Evolutionary conservation across 768 basidiomycete genomes (phyloP), one percentile per base, ranked within the genome.

Genomic region (Phylloporus arenicola): DNA sequence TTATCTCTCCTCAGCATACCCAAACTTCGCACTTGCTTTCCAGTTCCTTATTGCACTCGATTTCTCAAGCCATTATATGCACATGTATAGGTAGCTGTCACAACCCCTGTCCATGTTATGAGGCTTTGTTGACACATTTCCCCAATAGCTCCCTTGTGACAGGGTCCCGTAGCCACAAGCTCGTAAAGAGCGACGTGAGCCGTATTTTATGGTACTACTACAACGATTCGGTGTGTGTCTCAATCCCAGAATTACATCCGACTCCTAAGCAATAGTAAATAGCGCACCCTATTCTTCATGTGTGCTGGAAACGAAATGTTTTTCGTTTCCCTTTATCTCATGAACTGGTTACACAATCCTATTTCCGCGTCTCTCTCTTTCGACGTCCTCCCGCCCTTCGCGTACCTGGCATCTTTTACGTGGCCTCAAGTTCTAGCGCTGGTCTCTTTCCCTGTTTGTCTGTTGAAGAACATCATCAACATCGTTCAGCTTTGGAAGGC

Each of bases 21-120:
- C 93, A 4, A 61, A 70, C n/a, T 90, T 75, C 55, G 88, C 94
- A 3, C 72, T 95, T 30, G 61, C 84, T 44, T 97, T 99, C 75
- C 92, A 96, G 70, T 86, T 90, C 72, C 81, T 99, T 54, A 99
- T 99, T 70, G 83, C 94, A 1, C 81, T 99, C 50, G 96, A 99
- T 68, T 99, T 99, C 67, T 86, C 88, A 60, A 95, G 92, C 58
- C 96, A 98, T 70, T 98, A 98, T 71, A 97, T 98, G 83, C 96
- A 98, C 69, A 99, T 98, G 96, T 96, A 97, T 69, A 96, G 95
- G 95, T 94, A 60, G 58, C 43, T 20, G 17, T 33, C 5, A 3
- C 24, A 11, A 19, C 13, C 8, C 19, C 24, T 27, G 8, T 20
- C 17, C 11, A 6, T 33, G 24, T 12, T 13, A 9, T 13, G 14